Evolutionary conservation across 441 rosid species (phyloP), one percentile per base, ranked within the genome.

Genomic region (Gossypium lobatum): DNA sequence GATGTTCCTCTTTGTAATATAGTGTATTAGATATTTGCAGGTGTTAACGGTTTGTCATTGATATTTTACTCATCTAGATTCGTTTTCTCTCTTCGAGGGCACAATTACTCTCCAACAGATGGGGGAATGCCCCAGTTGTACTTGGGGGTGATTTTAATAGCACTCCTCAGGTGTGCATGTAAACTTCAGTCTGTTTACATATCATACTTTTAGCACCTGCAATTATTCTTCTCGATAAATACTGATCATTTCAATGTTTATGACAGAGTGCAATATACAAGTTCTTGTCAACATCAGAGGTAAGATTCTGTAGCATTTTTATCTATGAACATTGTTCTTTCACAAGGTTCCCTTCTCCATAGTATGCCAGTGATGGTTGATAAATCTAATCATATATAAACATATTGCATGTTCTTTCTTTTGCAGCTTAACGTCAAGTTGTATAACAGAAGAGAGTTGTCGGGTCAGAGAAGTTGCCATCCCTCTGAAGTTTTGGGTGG

Each of bases 211-310:
- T 16, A 7, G 64, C 42, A 7, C 20, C 62, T 50, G 55, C 50
- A 69, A 54, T 68, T 34, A 21, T 75, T 28, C 71, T 77, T 67
- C 46, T 67, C 16, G 39, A 26, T 46, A 53, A 55, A 45, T n/a
- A 21, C 31, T 4, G 53, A 8, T 37, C 17, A 6, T 69, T 70
- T 25, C 75, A 68, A 20, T 73, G 9, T 73, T 76, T 68, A 37
- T 70, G 71, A 77, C 93, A 92, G 97, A 85, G 95, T 83, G 85
- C 93, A 57, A 80, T 92, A 68, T 92, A 92, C 83, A 83, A 85
- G 73, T 92, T 90, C 85, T 79, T 92, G 77, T 80, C 90, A 1
- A 82, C 85, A 75, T 88, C 97, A 28, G 80, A 92, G 89, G 95
- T 90, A 57, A n/a, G 55, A 57, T 37, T 53, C 58, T 64, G 20